Conservation (phyloP, 495 filamentous ascomycete species). For the Terfezia claveryi region DNA sequence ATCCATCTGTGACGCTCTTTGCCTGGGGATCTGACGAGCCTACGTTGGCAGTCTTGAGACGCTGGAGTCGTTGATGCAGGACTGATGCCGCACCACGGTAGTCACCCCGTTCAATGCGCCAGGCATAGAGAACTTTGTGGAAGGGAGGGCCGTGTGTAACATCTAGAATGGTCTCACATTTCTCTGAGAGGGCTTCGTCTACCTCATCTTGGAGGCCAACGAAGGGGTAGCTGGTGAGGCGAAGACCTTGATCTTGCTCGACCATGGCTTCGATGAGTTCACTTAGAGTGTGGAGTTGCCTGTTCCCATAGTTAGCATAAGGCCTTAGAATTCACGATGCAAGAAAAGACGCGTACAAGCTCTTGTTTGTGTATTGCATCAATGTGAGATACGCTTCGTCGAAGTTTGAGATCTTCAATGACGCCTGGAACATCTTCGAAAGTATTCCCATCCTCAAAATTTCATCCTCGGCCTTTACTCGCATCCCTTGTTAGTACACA, state of each 20-base stretch:
- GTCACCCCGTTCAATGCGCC: conserved; percentile 60
- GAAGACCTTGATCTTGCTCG: conserved; percentile 38
- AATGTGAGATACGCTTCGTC: conserved; percentile 65
- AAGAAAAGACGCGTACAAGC: conserved; percentile 32
- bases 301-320: not conserved
- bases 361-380: conserved; percentile 41
- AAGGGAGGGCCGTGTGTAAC: conserved; percentile 39
- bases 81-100: conserved; percentile 73
- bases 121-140: conserved; percentile 70
- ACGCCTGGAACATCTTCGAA: conserved; percentile 59
- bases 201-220: conserved; percentile 51
- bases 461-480: conserved; percentile 1
- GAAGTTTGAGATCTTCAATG: conserved; percentile 52
- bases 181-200: conserved; percentile 50
- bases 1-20: conserved; percentile 40
- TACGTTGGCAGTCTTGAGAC: conserved; percentile 31
- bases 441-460: conserved; percentile 41
- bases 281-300: conserved; percentile 32
- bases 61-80: conserved; percentile 43
- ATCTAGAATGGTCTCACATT: conserved; percentile 35
- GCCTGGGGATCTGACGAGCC: conserved; percentile 30
- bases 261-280: conserved; percentile 49
- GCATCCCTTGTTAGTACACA: not conserved
- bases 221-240: conserved; percentile 55
- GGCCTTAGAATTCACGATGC: not conserved